Percentiles rank a stretch among this genome's conserved stretches.
phyloP scores from a whole-genome alignment of 2,329 filamentous ascomycete genomes.

The Catunica adiposa region DNA sequence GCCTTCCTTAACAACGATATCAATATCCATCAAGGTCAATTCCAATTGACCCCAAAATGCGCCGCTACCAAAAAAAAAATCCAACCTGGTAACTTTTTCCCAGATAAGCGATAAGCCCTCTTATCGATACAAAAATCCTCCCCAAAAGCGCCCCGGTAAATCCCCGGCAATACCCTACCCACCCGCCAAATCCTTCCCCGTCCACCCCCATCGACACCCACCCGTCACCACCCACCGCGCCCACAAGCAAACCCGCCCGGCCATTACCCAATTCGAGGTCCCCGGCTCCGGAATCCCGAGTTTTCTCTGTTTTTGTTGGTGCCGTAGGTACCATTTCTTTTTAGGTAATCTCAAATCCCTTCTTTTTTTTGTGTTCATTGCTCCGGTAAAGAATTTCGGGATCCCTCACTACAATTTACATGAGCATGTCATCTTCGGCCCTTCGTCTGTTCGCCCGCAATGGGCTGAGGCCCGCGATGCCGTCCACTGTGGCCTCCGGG shows the following conservation, averaged over 20 bases:
- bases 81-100: not conserved
- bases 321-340: too few species aligned
- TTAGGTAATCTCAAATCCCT: too few species aligned
- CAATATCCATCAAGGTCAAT: not conserved
- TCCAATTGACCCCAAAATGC: not conserved
- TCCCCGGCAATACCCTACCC: not conserved
- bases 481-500: too few species aligned
- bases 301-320: too few species aligned
- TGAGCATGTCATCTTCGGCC: slow-evolving; percentile 26
- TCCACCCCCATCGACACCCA: not conserved
- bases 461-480: slow-evolving; percentile 21
- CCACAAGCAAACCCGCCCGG: not conserved
- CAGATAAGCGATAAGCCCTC: not conserved
- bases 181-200: not conserved
- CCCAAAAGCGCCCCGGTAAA: not conserved
- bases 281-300: too few species aligned
- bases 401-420: too few species aligned
- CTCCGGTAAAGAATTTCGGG: too few species aligned
- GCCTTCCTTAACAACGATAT: too few species aligned
- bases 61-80: not conserved
- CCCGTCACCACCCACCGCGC: not conserved
- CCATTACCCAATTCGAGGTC: not conserved
- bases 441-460: slow-evolving; percentile 27
- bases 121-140: not conserved
- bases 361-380: too few species aligned